Evolutionary conservation across 352 stramenopile genomes (phyloP), one percentile per base, ranked within the genome.

Genomic region (Plasmopara muralis): DNA sequence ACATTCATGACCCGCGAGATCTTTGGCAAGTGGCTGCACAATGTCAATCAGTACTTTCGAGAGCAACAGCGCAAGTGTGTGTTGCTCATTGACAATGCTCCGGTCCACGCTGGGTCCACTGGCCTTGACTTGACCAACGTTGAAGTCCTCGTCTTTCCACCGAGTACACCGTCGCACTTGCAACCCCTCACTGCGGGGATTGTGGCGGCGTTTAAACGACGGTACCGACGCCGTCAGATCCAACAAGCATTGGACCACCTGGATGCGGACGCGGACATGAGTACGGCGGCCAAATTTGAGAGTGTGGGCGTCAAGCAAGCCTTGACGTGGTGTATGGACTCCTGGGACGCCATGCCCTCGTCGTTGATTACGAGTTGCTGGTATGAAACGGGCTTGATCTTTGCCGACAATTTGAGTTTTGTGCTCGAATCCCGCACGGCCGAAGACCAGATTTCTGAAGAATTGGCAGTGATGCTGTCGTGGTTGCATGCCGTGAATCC

Each of bases 1-100:
- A 57, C 54, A 4, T 62, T 68, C 37, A 75, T 77, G 55, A 75
- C 57, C 15, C 47, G 55, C 5, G 48, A 47, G 6, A 54, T 74
- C 38, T 80, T 77, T 39, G 43, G 14, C 6, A 44, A 70, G 5
- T 73, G 70, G 65, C n/a, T 80, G 0, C 37, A 48, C 7, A 18
- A 60, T 1, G 25, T 80, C 14, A 53, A 75, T 15, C 13, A 41
- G 2, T 53, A 37, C 29, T 69, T 77, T 48, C 13, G 43, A 9
- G 28, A 47, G 18, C 45, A 68, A 29, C 29, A 61, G 10, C 53
- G 67, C 4, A 45, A 57, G 0, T 66, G 62, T 39, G 31, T 71
- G 5, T 43, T 80, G 14, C 12, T 74, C 7, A 1, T 75, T 13
- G 67, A 77, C 42, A 67, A 44, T 9, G 57, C 39, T 5, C 45